Conservation (phyloP, 169 alveolate genomes). For the Prorocentrum cordatum region DNA sequence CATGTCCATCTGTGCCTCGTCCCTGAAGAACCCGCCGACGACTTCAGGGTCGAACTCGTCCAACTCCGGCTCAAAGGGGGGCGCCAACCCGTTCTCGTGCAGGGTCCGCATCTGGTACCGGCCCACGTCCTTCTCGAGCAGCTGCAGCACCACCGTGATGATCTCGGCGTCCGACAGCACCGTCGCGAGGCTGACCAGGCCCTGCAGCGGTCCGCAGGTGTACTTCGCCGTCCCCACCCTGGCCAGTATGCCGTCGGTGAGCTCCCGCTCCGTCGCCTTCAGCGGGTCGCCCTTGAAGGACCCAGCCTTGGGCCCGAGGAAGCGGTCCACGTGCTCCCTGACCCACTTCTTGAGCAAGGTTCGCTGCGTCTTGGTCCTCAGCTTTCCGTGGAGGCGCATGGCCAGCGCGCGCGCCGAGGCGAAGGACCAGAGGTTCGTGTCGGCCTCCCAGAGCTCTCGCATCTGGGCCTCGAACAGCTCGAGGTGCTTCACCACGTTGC, state of each 20-base stretch:
- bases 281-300: neutral
- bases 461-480: conserved; percentile 1
- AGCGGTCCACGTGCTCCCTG: conserved; percentile 44
- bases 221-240: conserved; percentile 20
- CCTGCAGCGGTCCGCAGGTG: conserved; percentile 61
- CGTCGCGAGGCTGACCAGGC: conserved; percentile 24
- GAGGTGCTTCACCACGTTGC: neutral
- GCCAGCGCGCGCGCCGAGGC: conserved; percentile 49
- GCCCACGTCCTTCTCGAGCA: conserved; percentile 24
- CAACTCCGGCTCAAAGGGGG: neutral
- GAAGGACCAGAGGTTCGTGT: conserved; percentile 30
- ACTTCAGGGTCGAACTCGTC: neutral
- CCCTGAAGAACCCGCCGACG: conserved; percentile 16
- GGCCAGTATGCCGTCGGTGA: neutral
- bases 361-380: conserved; percentile 12
- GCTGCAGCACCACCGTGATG: conserved; percentile 29
- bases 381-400: conserved; percentile 1
- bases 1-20: conserved; percentile 5
- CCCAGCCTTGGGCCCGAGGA: conserved; percentile 21
- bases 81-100: neutral
- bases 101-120: conserved; percentile 11
- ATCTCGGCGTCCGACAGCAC: conserved; percentile 37
- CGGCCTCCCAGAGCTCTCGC: conserved; percentile 1
- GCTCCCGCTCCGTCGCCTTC: neutral
- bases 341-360: conserved; percentile 16